A percentile compares a stretch with the other conserved stretches of the same genome.
phyloP scores from a whole-genome alignment of 2,329 filamentous ascomycete genomes.

The Penicillium hesseltinei region DNA sequence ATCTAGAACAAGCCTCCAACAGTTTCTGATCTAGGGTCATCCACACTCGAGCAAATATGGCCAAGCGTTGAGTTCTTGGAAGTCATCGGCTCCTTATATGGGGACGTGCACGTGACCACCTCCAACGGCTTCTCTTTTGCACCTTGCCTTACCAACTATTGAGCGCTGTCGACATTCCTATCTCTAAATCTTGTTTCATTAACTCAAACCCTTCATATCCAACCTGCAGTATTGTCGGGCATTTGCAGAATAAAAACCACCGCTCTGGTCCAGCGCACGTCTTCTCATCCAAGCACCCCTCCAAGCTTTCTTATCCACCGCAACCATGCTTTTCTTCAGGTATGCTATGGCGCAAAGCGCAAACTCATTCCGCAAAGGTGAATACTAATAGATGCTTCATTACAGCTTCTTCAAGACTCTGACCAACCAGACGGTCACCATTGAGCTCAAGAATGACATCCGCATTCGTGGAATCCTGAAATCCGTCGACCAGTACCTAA shows the following conservation, averaged over 20 bases:
- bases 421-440: conserved; percentile 93
- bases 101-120: neutral
- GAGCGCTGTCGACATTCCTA: neutral
- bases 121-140: conserved; percentile 5
- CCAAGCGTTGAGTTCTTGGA: neutral
- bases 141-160: neutral
- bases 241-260: neutral
- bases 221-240: neutral
- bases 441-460: conserved; percentile 99
- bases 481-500: conserved; percentile 97
- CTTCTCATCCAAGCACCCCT: conserved; percentile 1
- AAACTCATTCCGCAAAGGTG: neutral
- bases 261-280: neutral
- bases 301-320: conserved; percentile 14
- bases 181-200: neutral
- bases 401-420: conserved; percentile 96
- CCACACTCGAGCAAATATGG: neutral
- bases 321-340: conserved; percentile 56
- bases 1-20: neutral
- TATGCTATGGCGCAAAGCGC: conserved; percentile 20
- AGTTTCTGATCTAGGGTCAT: too few relatives aligned
- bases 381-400: neutral
- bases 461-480: conserved; percentile 93
- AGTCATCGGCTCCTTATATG: neutral
- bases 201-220: too few relatives aligned